Conservation (phyloP, 768 basidiomycete genomes). For the Flagelloscypha sp. region DNA sequence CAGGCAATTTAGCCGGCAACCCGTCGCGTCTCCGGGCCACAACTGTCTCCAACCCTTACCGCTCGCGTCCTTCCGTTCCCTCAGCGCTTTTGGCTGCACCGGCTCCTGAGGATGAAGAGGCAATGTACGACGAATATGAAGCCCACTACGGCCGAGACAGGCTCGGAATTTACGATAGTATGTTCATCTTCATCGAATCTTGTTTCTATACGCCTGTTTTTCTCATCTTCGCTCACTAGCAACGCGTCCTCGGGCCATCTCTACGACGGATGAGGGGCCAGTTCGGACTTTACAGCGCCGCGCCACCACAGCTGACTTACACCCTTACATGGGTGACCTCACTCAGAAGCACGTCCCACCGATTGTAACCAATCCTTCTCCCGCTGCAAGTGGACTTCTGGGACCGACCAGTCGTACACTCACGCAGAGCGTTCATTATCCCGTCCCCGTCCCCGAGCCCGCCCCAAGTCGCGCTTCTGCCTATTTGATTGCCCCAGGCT, state of each 20-base stretch:
- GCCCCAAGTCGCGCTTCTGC: conserved; percentile 45
- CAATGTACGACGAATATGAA: conserved; percentile 55
- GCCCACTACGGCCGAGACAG: conserved; percentile 45
- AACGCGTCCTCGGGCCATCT: conserved; percentile 71
- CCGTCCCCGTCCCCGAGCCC: conserved; percentile 45
- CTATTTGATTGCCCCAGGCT: conserved; percentile 61
- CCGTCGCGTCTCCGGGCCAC: conserved; percentile 79
- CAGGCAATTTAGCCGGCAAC: conserved; percentile 64
- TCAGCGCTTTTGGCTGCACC: conserved; percentile 58
- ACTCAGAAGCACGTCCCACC: conserved; percentile 31
- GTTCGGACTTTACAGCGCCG: conserved; percentile 62
- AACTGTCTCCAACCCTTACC: conserved; percentile 92
- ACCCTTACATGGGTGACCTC: conserved; percentile 53
- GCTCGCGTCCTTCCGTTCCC: conserved; percentile 51
- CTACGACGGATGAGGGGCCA: conserved; percentile 82
- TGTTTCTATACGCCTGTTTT: conserved; percentile 67
- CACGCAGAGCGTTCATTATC: conserved; percentile 65
- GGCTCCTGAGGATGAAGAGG: conserved; percentile 68
- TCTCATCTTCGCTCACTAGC: conserved; percentile 37
- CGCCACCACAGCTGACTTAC: conserved; percentile 47
- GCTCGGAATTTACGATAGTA: conserved; percentile 54
- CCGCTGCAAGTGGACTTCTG: conserved; percentile 34
- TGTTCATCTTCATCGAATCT: conserved; percentile 54
- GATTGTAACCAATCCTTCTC: conserved; percentile 31
- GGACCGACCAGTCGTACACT: too few species aligned